Conservation (phyloP, 176 grass and related monocot species). For the Thalia dealbata region DNA sequence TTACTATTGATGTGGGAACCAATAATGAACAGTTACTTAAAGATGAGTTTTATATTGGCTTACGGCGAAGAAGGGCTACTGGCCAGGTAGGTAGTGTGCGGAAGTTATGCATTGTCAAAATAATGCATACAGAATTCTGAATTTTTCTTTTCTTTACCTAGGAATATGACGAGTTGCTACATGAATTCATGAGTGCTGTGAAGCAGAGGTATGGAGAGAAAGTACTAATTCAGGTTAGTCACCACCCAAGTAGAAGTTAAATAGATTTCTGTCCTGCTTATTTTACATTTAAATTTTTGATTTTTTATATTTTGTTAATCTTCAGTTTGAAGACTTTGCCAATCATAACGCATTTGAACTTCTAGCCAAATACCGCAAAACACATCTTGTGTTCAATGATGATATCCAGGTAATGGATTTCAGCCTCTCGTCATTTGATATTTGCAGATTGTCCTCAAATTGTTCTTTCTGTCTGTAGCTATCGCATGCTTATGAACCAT, state of each 20-base stretch:
- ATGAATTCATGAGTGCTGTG: slow-evolving; percentile 80
- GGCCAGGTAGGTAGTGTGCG: slow-evolving; percentile 50
- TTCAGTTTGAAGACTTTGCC: slow-evolving; percentile 91
- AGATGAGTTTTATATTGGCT: slow-evolving; percentile 83
- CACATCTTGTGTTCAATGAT: slow-evolving; percentile 95
- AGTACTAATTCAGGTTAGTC: slow-evolving; percentile 70
- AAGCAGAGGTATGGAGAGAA: slow-evolving; percentile 96
- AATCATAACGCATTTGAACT: slow-evolving; percentile 95
- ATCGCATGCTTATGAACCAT: slow-evolving; percentile 1
- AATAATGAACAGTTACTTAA: slow-evolving; percentile 85
- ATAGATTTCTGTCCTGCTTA: not conserved
- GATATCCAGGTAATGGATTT: slow-evolving; percentile 66
- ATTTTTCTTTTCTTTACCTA: slow-evolving; percentile 23
- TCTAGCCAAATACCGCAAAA: slow-evolving; percentile 76
- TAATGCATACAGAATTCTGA: not conserved
- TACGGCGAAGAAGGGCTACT: slow-evolving; percentile 61
- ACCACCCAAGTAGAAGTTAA: not conserved
- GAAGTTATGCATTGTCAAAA: not conserved
- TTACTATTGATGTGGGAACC: slow-evolving; percentile 91
- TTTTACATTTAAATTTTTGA: not conserved
- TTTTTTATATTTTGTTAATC: slow-evolving; percentile 17
- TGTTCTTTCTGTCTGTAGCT: not conserved
- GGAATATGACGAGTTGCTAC: slow-evolving; percentile 78
- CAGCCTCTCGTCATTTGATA: not conserved
- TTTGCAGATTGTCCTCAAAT: not conserved